A percentile compares a stretch with the other conserved stretches of the same genome.
These are phyloP conservation scores for Strobilomyces echinocephalus DNA, from an alignment of 768 basidiomycete genomes.

Conservation along the genomic window DNA sequence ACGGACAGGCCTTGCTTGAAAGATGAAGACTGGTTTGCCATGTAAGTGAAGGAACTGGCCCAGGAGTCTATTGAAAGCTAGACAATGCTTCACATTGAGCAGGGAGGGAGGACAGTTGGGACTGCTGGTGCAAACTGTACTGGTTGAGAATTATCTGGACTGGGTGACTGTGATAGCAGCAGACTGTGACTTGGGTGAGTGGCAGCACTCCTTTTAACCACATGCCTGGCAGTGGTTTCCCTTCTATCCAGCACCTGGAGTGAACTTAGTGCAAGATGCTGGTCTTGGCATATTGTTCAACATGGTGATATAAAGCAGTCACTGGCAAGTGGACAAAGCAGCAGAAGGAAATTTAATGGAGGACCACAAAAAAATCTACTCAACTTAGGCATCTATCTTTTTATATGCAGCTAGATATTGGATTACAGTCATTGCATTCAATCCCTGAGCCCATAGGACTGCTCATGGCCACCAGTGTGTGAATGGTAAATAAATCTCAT, in stretches of 20 bases:
- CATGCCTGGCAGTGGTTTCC: background rate
- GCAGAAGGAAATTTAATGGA: background rate
- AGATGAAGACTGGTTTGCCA: too few relatives aligned
- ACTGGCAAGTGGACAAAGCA: background rate
- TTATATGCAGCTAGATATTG: conserved; percentile 4
- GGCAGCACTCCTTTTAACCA: background rate
- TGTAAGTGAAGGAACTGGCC: too few relatives aligned
- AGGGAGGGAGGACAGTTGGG: background rate
- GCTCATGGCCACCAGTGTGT: background rate
- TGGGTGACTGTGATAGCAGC: background rate
- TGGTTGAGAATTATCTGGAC: background rate
- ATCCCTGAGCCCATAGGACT: conserved; percentile 8
- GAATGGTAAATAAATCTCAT: background rate
- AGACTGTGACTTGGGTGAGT: background rate
- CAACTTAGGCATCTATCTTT: background rate
- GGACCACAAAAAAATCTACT: background rate
- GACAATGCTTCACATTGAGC: background rate
- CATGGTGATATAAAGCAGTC: background rate
- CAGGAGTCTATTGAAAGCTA: background rate
- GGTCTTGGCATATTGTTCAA: background rate
- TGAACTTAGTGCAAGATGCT: background rate
- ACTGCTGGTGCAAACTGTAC: background rate
- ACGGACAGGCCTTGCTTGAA: too few relatives aligned
- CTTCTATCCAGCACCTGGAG: background rate
- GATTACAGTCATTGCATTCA: conserved; percentile 5